Evolutionary conservation across 1,284 basidiomycete species (phyloP), one percentile per base, ranked within the genome.

Genomic region (Ceratobasidium sp.): DNA sequence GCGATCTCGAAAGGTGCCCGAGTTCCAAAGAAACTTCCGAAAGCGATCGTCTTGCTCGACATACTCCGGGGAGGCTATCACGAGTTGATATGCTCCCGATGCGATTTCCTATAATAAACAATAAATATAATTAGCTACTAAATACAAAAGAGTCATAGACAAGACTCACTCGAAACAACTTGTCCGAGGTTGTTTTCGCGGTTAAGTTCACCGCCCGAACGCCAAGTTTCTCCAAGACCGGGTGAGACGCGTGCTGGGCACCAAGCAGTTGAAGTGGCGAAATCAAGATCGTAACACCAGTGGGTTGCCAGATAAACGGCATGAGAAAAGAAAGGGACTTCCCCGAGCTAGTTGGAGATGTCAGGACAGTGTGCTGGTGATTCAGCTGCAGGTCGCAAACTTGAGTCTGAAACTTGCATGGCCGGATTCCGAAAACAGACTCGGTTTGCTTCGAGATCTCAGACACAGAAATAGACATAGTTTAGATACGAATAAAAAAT

Each of bases 251-350:
- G 20, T 73, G 70, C 56, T 73, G 70, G 23, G 20, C 26, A 20
- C 70, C 70, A 20, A 73, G 57, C 40, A 73, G 44, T 50, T 73
- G 70, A 2, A 73, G 15, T 15, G 70, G 70, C 15, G 23, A 42
- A 17, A 74, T 74, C 65, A 75, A 42, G 33, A 75, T 26, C 33
- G 28, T 48, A 26, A 74, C 23, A 59, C 73, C 73, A 26, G n/a
- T 23, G 4, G 5, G 9, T 17, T 61, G 54, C 56, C 33, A 61
- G 5, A 62, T 6, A 17, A 65, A 54, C 17, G 73, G 73, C 64
- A 77, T 54, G 9, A 77, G 23, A 20, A 77, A 69, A 9, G 76
- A 26, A 38, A 76, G 23, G 1, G 62, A 76, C 26, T 76, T 66
- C 33, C 73, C 73, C 33, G 73, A 65, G 28, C 73, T 57, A 48